Base-by-base conservation (phyloP, 1,284 basidiomycete species). In the Rhodotorula mucilaginosa region DNA sequence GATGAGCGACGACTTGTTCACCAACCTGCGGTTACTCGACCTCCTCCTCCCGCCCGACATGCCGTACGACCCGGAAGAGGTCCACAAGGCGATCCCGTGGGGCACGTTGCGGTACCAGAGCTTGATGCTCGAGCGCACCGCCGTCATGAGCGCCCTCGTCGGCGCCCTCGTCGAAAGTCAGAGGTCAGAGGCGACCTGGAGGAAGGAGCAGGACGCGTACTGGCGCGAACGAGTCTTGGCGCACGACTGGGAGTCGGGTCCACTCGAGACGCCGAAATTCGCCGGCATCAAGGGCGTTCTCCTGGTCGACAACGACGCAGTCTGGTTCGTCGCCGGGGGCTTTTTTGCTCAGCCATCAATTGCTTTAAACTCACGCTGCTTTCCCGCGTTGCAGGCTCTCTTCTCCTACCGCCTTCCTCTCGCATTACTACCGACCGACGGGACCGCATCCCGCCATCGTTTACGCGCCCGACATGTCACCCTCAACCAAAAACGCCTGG, bases 251-350 rank as follows among this genome's bases (percentile, higher is more conserved):
- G 71, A 75, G 62, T 31, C 47, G 12, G 64, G 58, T 12, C 62
- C 65, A 31, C 44, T 72, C 2, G 54, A 58, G 47, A 44, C 59
- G 34, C 62, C 66, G 2, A 29, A 60, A 5, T 73, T 65, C 5
- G 63, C 49, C 2, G 74, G 74, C 8, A 70, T 76, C 52, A 72
- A 65, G 56, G 76, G 76, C 3, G 68, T 77, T 0, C 58, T 77
- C 48, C 56, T 77, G 7, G 76, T 71, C 15, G 76, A 77, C 52
- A 76, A 76, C 60, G 76, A 77, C 39, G 76, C 76, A 19, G 74
- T 76, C 31, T 77, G 76, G 76, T 77, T n/a, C 58, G 74, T 61
- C 26, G 31, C 26, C 26, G n/a, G n/a, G 10, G 7, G 18, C 16
- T 46, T 26, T 58, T 15, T 31, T 39, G 23, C 47, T 7, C 26